Percentiles rank a stretch among this genome's conserved stretches.
Evolutionary conservation across 768 basidiomycete genomes (phyloP).

Genomic region (Suillus plorans): DNA sequence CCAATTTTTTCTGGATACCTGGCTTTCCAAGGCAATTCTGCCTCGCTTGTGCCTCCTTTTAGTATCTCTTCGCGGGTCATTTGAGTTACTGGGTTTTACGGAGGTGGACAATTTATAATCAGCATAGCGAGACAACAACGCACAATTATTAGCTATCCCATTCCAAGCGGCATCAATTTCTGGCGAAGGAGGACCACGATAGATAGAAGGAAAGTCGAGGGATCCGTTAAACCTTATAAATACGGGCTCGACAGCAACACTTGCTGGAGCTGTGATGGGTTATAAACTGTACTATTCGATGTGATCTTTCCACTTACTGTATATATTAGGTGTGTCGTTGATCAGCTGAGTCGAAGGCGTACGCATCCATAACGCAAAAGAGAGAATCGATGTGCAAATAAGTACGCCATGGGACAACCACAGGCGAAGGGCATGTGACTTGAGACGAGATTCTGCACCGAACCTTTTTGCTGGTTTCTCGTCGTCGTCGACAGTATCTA

Average conservation of each 20-base stretch:
- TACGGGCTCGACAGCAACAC: slow-evolving; percentile 10
- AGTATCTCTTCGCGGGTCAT: slow-evolving; percentile 9
- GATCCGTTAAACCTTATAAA: slow-evolving; percentile 7
- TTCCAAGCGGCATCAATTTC: slow-evolving; percentile 15
- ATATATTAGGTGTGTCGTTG: not conserved
- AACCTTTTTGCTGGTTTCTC: not conserved
- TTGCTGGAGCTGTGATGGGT: slow-evolving; percentile 8
- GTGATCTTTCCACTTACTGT: not conserved
- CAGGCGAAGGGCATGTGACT: not conserved
- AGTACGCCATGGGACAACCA: slow-evolving; percentile 10
- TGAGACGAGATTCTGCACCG: not conserved
- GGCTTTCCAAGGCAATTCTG: slow-evolving; percentile 5
- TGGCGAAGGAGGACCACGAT: slow-evolving; percentile 10
- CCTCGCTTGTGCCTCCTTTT: slow-evolving; percentile 4
- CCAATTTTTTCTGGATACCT: slow-evolving; percentile 11
- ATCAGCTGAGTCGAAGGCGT: not conserved
- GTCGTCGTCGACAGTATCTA: not conserved
- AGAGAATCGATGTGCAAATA: not conserved
- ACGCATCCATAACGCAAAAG: slow-evolving; percentile 12
- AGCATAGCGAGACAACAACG: not conserved
- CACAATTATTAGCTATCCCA: slow-evolving; percentile 7
- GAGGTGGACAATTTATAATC: not conserved
- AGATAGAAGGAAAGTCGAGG: slow-evolving; percentile 7
- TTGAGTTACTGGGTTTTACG: slow-evolving; percentile 3
- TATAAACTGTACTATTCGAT: not conserved